Evolutionary conservation across 1,139 yeast species (phyloP).

Genomic region (Kluyveromyces sp.): DNA sequence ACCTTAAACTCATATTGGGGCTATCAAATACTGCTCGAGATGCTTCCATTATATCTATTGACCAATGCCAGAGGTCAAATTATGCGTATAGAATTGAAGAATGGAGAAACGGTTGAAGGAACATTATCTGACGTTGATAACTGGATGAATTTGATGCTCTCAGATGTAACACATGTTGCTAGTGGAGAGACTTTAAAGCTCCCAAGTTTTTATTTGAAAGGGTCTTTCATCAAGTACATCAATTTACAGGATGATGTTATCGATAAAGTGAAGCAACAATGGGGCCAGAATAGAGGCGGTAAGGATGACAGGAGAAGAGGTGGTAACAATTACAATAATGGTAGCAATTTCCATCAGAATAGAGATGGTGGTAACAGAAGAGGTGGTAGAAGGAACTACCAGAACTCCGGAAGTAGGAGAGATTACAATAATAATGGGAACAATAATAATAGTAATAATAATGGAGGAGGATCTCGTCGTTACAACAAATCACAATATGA

Average conservation of each 20-base stretch:
- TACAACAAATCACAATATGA: slow-evolving; percentile 3
- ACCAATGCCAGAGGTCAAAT: slow-evolving; percentile 90
- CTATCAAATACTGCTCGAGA: slow-evolving; percentile 5
- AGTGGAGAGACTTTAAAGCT: slow-evolving; percentile 62
- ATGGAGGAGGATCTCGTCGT: slow-evolving; percentile 6
- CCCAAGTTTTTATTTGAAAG: slow-evolving; percentile 78
- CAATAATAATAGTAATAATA: slow-evolving; percentile 6
- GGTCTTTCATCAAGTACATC: slow-evolving; percentile 66
- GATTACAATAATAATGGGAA: slow-evolving; percentile 4
- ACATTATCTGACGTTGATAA: slow-evolving; percentile 79
- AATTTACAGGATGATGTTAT: slow-evolving; percentile 64
- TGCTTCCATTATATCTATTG: slow-evolving; percentile 83
- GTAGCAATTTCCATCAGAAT: slow-evolving; percentile 11
- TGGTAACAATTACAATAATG: slow-evolving; percentile 11
- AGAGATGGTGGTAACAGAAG: slow-evolving; percentile 18
- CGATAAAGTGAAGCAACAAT: slow-evolving; percentile 67
- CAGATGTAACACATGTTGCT: slow-evolving; percentile 63
- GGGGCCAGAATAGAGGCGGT: slow-evolving; percentile 26
- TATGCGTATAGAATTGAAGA: slow-evolving; percentile 81
- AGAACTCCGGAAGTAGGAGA: slow-evolving; percentile 14
- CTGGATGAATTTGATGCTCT: slow-evolving; percentile 90
- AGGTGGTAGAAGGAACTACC: slow-evolving; percentile 12
- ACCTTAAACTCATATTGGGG: neutral
- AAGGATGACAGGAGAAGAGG: slow-evolving; percentile 31
- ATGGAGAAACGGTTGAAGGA: slow-evolving; percentile 87